Base-by-base conservation (phyloP, 257 asterid genomes). In the Lavandula angustifolia region DNA sequence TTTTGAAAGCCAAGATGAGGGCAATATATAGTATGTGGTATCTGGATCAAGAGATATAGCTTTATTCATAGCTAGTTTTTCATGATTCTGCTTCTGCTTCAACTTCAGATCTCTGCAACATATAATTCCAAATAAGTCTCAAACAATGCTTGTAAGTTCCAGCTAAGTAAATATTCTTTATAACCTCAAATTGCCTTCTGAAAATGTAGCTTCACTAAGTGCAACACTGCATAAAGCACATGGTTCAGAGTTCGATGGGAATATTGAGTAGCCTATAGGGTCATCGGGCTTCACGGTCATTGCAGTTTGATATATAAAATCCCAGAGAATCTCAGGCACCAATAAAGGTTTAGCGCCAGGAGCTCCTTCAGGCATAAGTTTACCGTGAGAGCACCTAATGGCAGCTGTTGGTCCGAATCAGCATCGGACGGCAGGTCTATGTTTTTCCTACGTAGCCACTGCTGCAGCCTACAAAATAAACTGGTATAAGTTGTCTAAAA, bases 351-450 rank as follows among this genome's bases (percentile, higher is more conserved):
- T 87, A 61, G 97, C 97, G 51, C 97, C 96, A 79, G 91, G 67
- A 53, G 97, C 97, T 48, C 76, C 83, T 62, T 92, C 95, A 49
- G 98, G 98, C 91, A 89, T 64, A 68, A 92, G 92, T 75, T 77
- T 79, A 51, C 97, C 96, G 64, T 92, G 99, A 51, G 88, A 87
- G 72, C 99, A 92, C 69, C 94, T 85, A 72, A 92, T 81, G 60
- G 96, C 81, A 73, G 95, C 90, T 14, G 99, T 92, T 1, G 99
- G 99, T 73, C 94, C 96, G 50, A 81, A 84, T 92, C 99, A 75
- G 95, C 99, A 66, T 84, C 94, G 59, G 88, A 78, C 22, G 99
- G 99, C 58, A 83, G 64, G 77, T 89, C 95, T 49, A 76, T 70
- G 67, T 76, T 82, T 76, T 92, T 92, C 80, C 97, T 77, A 6